These are phyloP conservation scores for Epichloe aotearoae DNA, from an alignment of 2,329 filamentous ascomycete genomes.

Conservation along the genomic window DNA sequence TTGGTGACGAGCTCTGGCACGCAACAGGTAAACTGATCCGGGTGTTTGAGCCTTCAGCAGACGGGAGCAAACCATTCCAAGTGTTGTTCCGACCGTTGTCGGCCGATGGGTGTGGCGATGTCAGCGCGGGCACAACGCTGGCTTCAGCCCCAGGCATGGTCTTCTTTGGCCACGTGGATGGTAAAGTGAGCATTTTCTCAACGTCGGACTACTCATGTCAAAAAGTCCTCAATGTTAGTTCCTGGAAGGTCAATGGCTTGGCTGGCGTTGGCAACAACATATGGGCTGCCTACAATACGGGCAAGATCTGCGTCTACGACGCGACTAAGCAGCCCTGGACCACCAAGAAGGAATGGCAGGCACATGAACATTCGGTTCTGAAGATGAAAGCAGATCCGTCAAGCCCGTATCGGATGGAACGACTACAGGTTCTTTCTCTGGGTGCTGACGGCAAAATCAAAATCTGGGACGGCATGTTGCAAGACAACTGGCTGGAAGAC, in stretches of 20 bases:
- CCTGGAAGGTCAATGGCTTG: constrained; percentile 89
- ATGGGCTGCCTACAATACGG: constrained; percentile 92
- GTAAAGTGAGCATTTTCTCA: constrained; percentile 90
- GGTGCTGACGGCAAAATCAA: constrained; percentile 77
- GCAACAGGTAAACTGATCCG: constrained; percentile 78
- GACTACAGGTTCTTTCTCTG: constrained; percentile 72
- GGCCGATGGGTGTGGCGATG: constrained; percentile 65
- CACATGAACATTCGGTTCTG: constrained; percentile 71
- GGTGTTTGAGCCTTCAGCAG: constrained; percentile 62
- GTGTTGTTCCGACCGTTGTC: constrained; percentile 58
- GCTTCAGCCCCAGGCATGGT: constrained; percentile 64
- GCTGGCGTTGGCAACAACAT: constrained; percentile 68
- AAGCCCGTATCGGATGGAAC: constrained; percentile 73
- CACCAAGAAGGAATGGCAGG: constrained; percentile 88
- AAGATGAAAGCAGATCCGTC: constrained; percentile 66
- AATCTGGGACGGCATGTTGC: constrained; percentile 83
- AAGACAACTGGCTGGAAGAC: constrained; percentile 87
- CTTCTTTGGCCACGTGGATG: constrained; percentile 85
- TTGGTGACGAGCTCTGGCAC: constrained; percentile 78
- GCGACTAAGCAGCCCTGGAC: constrained; percentile 70
- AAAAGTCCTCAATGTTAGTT: constrained; percentile 71
- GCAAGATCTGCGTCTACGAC: constrained; percentile 89
- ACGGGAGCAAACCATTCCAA: constrained; percentile 59
- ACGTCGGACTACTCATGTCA: constrained; percentile 62
- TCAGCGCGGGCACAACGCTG: constrained; percentile 70